A percentile compares a stretch with the other conserved stretches of the same genome.
phyloP scores from a whole-genome alignment of 805 yeast genomes.

The Suhomyces tanzawaensis region DNA sequence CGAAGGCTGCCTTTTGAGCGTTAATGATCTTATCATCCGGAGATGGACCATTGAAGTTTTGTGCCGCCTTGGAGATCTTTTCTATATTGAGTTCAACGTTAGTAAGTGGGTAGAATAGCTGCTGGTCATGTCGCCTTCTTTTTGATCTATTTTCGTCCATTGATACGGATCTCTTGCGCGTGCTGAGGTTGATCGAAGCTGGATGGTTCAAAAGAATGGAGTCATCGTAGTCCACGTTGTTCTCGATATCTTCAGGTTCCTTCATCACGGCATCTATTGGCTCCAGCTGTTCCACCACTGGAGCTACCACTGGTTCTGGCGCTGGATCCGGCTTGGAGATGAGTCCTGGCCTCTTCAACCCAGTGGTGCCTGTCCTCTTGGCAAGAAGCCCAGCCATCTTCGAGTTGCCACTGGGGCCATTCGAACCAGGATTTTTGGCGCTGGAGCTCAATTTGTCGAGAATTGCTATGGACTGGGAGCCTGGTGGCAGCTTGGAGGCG shows the following conservation, averaged over 20 bases:
- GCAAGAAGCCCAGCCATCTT: background rate
- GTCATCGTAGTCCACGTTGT: conserved; percentile 1
- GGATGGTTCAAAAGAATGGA: conserved; percentile 1
- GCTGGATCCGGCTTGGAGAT: background rate
- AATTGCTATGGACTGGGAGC: conserved; percentile 16
- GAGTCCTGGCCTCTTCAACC: too few relatives aligned
- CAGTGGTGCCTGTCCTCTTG: background rate
- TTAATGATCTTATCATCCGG: conserved; percentile 73
- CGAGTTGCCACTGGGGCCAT: background rate
- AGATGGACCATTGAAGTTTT: conserved; percentile 65
- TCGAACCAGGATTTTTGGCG: background rate
- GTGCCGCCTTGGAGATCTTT: conserved; percentile 38
- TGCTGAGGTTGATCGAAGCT: background rate
- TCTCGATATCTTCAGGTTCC: background rate
- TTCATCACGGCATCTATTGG: background rate
- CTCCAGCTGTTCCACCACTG: background rate
- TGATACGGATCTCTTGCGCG: conserved; percentile 3
- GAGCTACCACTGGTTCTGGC: background rate
- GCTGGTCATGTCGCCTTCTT: conserved; percentile 19
- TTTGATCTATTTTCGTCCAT: conserved; percentile 16
- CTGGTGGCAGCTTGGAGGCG: background rate
- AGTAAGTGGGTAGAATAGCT: conserved; percentile 36
- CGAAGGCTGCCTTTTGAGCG: conserved; percentile 54
- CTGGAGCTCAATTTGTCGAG: conserved; percentile 10
- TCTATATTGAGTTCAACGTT: conserved; percentile 37